These are phyloP conservation scores for Dalbergia cochinchinensis DNA, from an alignment of 306 rosid species.

Conservation along the genomic window DNA sequence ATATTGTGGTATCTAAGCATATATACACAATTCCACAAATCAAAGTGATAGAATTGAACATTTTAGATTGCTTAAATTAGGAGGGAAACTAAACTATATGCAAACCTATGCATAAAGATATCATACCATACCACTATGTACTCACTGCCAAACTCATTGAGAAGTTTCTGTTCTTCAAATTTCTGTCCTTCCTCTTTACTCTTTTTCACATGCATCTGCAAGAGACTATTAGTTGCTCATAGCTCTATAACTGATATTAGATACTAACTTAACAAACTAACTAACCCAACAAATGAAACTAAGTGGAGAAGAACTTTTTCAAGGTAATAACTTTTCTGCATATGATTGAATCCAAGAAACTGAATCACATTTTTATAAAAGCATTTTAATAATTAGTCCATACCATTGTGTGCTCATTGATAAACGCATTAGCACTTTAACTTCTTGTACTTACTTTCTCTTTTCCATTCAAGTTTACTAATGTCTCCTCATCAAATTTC, in stretches of 20 bases:
- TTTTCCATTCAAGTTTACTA: conserved; percentile 75
- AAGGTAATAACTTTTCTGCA: conserved; percentile 33
- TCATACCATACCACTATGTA: conserved; percentile 51
- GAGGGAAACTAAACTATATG: conserved; percentile 1
- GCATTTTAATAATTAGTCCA: conserved; percentile 21
- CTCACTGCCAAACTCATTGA: conserved; percentile 30
- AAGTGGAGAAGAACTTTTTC: not conserved
- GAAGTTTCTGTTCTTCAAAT: conserved; percentile 48
- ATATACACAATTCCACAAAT: not conserved
- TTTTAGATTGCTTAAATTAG: not conserved
- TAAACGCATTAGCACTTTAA: conserved; percentile 64
- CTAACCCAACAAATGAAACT: not conserved
- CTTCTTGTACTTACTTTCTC: conserved; percentile 62
- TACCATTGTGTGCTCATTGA: too few species aligned
- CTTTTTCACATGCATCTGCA: conserved; percentile 43
- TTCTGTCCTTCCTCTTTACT: not conserved
- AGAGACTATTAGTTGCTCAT: conserved; percentile 18
- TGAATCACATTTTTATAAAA: conserved; percentile 11
- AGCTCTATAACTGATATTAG: conserved; percentile 4
- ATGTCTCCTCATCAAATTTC: conserved; percentile 52
- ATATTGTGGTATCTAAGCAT: not conserved
- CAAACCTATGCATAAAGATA: conserved; percentile 16
- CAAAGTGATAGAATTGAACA: not conserved
- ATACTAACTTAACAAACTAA: conserved; percentile 2
- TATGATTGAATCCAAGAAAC: conserved; percentile 24